Evolutionary conservation across 2,329 filamentous ascomycete species (phyloP), one percentile per base, ranked within the genome.

Genomic region (Colletotrichum cuscutae): DNA sequence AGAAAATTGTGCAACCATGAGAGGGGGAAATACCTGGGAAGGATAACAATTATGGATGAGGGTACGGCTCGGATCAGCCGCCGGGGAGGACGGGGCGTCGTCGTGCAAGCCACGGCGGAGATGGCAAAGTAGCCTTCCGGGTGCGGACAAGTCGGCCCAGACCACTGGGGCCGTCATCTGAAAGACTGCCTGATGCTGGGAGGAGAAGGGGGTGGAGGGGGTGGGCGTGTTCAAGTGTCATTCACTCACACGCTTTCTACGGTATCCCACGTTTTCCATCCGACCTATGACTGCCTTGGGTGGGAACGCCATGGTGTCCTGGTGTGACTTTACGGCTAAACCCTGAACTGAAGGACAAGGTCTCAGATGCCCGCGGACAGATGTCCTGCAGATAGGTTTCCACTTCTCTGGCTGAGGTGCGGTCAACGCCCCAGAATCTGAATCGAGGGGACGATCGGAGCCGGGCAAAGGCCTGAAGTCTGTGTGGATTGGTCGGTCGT

Each of bases 101-200:
- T 65, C 49, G 67, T 65, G 49, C 61, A 73, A 65, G 71, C 71
- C 66, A 70, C 71, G 19, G 71, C 12, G 49, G 35, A 68, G 35
- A 65, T 60, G 66, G 71, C 60, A 28, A 65, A 49, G 35, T 65
- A 49, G 56, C 65, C 70, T 22, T 22, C 61, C 71, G 71, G 35
- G 56, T 73, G 60, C 71, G 67, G 71, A 65, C 30, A 58, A 65
- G 8, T 46, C 9, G 54, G 70, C 49, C 65, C 66, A 72, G 70
- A 49, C 70, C 66, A 13, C 35, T 56, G 49, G 8, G 13, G 19
- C 26, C 24, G 30, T 60, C 32, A 60, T 63, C 6, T 60, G 42
- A 49, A 54, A 37, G 26, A 56, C 22, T 49, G 42, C 22, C 22
- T 26, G 22, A 54, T 11, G 24, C 19, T 26, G 22, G 3, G 11